These are phyloP conservation scores for Crepidotus variabilis DNA, from an alignment of 768 basidiomycete species.

Conservation along the genomic window DNA sequence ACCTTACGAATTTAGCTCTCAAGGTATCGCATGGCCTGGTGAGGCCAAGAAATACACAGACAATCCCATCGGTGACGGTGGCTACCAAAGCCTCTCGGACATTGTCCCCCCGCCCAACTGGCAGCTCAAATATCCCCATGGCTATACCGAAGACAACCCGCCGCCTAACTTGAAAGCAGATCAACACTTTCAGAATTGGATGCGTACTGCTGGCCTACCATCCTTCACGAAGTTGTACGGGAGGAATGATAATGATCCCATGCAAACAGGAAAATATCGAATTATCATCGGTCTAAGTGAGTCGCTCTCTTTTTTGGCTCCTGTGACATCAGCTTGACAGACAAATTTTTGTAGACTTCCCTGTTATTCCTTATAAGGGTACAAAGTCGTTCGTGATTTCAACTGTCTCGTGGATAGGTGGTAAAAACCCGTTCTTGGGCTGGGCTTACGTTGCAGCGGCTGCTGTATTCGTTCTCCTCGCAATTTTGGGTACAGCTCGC, in stretches of 20 bases:
- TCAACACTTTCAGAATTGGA: constrained; percentile 99
- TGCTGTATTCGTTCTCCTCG: constrained; percentile 82
- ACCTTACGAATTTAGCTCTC: constrained; percentile 70
- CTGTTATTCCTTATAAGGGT: constrained; percentile 85
- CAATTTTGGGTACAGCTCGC: constrained; percentile 82
- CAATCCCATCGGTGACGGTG: constrained; percentile 40
- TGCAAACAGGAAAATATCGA: constrained; percentile 72
- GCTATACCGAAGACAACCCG: constrained; percentile 59
- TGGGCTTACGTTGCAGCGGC: constrained; percentile 96
- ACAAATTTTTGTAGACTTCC: constrained; percentile 59
- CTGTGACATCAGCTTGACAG: constrained; percentile 8
- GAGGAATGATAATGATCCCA: constrained; percentile 75
- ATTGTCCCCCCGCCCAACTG: constrained; percentile 96
- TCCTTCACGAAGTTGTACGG: constrained; percentile 96
- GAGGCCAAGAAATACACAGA: constrained; percentile 86
- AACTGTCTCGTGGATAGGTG: constrained; percentile 98
- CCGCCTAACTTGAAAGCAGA: constrained; percentile 73
- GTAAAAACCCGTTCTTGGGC: constrained; percentile 96
- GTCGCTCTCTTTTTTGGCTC: constrained; percentile 25
- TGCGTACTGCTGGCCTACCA: constrained; percentile 95
- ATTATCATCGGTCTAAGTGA: constrained; percentile 79
- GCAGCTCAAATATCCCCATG: constrained; percentile 65
- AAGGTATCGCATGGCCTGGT: constrained; percentile 93
- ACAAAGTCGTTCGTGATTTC: constrained; percentile 97
- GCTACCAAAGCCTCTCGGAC: constrained; percentile 54